Conservation (phyloP, 1,284 basidiomycete genomes). For the Fomitopsis schrenkii region DNA sequence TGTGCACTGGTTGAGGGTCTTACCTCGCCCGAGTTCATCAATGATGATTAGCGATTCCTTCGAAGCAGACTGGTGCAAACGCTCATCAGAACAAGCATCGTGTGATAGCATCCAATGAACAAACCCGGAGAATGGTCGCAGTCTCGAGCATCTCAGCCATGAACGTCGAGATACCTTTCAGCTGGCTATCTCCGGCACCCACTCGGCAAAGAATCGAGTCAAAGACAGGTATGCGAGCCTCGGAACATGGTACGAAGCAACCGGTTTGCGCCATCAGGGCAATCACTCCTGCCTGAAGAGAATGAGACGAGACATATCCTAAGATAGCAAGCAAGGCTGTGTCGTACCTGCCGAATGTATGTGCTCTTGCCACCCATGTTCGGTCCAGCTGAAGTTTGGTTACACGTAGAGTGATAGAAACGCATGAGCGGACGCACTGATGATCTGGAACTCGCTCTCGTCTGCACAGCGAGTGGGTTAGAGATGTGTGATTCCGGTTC, state of each 20-base stretch:
- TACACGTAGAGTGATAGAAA: slow-evolving; percentile 3
- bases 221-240: slow-evolving; percentile 87
- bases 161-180: slow-evolving; percentile 98
- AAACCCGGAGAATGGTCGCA: slow-evolving; percentile 87
- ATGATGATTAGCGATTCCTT: slow-evolving; percentile 96
- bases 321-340: background rate
- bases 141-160: slow-evolving; percentile 99
- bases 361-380: slow-evolving; percentile 98
- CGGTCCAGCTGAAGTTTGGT: slow-evolving; percentile 65
- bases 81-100: background rate
- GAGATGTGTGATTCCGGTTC: background rate
- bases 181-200: slow-evolving; percentile 95
- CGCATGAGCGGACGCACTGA: slow-evolving; percentile 47
- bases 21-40: slow-evolving; percentile 94
- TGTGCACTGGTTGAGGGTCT: slow-evolving; percentile 3
- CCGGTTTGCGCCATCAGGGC: slow-evolving; percentile 95
- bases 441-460: slow-evolving; percentile 84
- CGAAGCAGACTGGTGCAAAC: slow-evolving; percentile 69
- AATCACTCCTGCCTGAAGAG: slow-evolving; percentile 79
- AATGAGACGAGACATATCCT: slow-evolving; percentile 1
- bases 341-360: slow-evolving; percentile 77
- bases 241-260: slow-evolving; percentile 90
- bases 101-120: slow-evolving; percentile 18
- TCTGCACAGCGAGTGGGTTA: slow-evolving; percentile 31
- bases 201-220: slow-evolving; percentile 97